Base-by-base conservation (phyloP, 1,284 basidiomycete genomes). In the Cystobasidium sp. region DNA sequence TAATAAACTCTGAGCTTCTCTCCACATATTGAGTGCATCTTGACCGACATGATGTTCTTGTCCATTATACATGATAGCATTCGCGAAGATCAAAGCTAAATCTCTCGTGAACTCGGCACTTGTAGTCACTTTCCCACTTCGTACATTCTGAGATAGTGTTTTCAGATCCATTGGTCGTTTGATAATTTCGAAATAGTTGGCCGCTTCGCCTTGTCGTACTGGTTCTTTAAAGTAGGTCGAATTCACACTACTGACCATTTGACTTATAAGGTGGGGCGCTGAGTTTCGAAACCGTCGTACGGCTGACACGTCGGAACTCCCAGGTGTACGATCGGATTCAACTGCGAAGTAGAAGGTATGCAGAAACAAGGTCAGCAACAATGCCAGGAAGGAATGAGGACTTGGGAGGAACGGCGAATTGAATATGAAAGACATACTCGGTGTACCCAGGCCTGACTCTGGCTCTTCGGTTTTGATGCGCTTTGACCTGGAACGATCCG, bases 51-150 rank as follows among this genome's bases (percentile, higher is more conserved):
- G 77, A 18, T 75, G 75, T 31, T 78, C 76, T 1, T 90, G 90
- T 53, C 89, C 86, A 78, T 97, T 97, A 82, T 93, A 97, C 90
- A 97, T 93, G 87, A 94, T 90, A 14, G 94, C 93, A 80, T 97
- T 97, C 46, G 93, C 92, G 82, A 96, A 95, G 90, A 97, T 93
- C 74, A 97, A 85, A 80, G 89, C 90, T 7, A 96, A 88, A 79
- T 97, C 94, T 75, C 93, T 86, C 81, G 94, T 91, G 80, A 91
- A 94, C 81, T 97, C 93, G 51, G 89, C 86, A 1, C 91, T 91
- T 76, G 88, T 92, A 5, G 86, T 84, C 61, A 96, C 92, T 1
- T 87, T 79, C 0, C 93, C 93, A 79, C 94, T 91, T 80, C 91
- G 91, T 77, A 97, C 89, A 75, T 87, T 87, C 18, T 85, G 85